phyloP scores from a whole-genome alignment of 331 rosid species.

The Cydonia oblonga region DNA sequence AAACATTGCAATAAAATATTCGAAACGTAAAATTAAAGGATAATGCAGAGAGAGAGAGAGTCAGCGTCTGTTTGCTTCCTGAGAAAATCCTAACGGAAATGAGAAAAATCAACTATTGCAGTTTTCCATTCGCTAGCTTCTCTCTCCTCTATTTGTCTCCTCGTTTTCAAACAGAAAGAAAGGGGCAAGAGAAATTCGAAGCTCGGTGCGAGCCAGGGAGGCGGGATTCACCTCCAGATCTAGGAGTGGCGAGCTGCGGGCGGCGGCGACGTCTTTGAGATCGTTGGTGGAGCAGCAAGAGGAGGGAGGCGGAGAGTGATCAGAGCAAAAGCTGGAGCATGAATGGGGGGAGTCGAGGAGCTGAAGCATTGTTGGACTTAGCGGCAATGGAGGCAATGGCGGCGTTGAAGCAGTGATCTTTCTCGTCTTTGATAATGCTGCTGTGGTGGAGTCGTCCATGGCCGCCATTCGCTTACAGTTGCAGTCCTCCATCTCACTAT shows the following conservation, averaged over 20 bases:
- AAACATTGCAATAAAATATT: slow-evolving; percentile 9
- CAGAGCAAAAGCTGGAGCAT: slow-evolving; percentile 7
- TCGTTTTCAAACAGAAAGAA: background rate
- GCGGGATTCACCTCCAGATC: slow-evolving; percentile 58
- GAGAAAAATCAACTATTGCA: background rate
- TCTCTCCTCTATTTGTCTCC: background rate
- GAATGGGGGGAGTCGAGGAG: background rate
- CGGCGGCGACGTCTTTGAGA: slow-evolving; percentile 17
- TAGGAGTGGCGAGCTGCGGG: slow-evolving; percentile 8
- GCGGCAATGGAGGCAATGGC: background rate
- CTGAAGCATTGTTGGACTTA: background rate
- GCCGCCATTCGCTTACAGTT: slow-evolving; percentile 39
- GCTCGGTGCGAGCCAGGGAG: slow-evolving; percentile 1
- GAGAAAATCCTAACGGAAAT: slow-evolving; percentile 12
- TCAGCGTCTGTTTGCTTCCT: slow-evolving; percentile 9
- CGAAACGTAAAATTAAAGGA: background rate
- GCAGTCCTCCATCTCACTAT: slow-evolving; percentile 21
- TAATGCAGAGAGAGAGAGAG: background rate
- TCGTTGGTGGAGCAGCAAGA: slow-evolving; percentile 37
- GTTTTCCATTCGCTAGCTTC: background rate
- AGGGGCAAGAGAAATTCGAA: background rate
- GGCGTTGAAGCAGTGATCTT: slow-evolving; percentile 10
- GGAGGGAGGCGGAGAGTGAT: slow-evolving; percentile 14
- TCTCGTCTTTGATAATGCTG: slow-evolving; percentile 36
- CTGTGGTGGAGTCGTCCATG: slow-evolving; percentile 19